Evolutionary conservation across 345 rosid species (phyloP).

Genomic region (Murraya paniculata): DNA sequence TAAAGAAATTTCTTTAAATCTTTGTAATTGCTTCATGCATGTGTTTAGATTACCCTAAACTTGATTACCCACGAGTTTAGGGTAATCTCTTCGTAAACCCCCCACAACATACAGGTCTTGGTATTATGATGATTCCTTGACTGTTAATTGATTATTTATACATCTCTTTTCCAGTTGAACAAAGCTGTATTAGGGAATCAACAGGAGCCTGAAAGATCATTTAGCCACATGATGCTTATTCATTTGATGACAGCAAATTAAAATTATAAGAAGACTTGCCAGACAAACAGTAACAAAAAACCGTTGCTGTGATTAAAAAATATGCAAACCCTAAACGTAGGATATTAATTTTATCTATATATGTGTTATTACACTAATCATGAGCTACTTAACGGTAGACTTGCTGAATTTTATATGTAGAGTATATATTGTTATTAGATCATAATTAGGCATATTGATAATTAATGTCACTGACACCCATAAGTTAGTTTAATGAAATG

Average conservation of each 20-base stretch:
- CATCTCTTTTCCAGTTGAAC: neutral
- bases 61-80: neutral
- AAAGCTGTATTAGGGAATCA: neutral
- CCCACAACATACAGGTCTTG: neutral
- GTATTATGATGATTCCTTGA: neutral
- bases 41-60: neutral
- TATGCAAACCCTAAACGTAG: neutral
- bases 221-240: conserved; percentile 17
- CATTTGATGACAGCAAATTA: conserved; percentile 5
- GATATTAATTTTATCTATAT: neutral
- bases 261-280: conserved; percentile 18
- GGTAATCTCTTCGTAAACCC: neutral
- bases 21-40: neutral
- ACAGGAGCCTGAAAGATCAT: conserved; percentile 11
- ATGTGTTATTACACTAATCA: conserved; percentile 7
- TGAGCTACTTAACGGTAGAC: neutral
- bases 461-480: conserved; percentile 2
- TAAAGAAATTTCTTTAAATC: neutral
- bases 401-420: neutral
- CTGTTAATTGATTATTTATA: neutral
- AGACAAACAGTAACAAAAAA: conserved; percentile 29
- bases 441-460: neutral
- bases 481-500: neutral
- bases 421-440: neutral
- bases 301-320: conserved; percentile 18